phyloP scores from a whole-genome alignment of 192 early-diverging fungal species.

The Backusella psychrophila region DNA sequence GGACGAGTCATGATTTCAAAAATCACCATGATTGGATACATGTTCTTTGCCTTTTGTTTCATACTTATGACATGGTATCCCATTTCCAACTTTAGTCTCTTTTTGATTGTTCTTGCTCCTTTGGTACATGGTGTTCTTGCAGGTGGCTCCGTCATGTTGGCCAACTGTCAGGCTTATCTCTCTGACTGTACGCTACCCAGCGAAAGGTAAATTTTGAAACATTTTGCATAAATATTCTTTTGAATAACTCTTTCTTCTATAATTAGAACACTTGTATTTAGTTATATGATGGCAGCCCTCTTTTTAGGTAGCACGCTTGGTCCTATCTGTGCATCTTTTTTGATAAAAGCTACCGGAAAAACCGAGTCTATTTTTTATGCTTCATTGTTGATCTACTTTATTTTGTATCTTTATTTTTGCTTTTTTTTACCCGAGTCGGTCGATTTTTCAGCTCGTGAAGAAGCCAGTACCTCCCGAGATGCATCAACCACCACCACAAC shows the following conservation, averaged over 20 bases:
- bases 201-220: slow-evolving; percentile 7
- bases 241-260: not conserved
- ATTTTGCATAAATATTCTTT: not conserved
- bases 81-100: slow-evolving; percentile 11
- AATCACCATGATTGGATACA: slow-evolving; percentile 17
- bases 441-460: not conserved
- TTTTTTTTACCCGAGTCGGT: not conserved
- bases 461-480: not conserved
- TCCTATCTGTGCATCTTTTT: not conserved
- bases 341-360: not conserved
- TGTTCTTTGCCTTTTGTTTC: not conserved
- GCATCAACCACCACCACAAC: not conserved
- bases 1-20: slow-evolving; percentile 21
- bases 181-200: slow-evolving; percentile 27
- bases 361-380: not conserved
- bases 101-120: slow-evolving; percentile 22
- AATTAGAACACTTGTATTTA: not conserved
- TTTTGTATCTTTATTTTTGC: not conserved
- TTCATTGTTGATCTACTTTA: not conserved
- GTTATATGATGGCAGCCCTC: slow-evolving; percentile 12
- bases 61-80: slow-evolving; percentile 8
- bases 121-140: slow-evolving; percentile 23
- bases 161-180: slow-evolving; percentile 31
- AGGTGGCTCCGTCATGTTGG: slow-evolving; percentile 18
- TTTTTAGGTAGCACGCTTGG: slow-evolving; percentile 8